These are phyloP conservation scores for Coccomyxa sp. DNA, from an alignment of 139 green algal genomes.

Conservation along the genomic window DNA sequence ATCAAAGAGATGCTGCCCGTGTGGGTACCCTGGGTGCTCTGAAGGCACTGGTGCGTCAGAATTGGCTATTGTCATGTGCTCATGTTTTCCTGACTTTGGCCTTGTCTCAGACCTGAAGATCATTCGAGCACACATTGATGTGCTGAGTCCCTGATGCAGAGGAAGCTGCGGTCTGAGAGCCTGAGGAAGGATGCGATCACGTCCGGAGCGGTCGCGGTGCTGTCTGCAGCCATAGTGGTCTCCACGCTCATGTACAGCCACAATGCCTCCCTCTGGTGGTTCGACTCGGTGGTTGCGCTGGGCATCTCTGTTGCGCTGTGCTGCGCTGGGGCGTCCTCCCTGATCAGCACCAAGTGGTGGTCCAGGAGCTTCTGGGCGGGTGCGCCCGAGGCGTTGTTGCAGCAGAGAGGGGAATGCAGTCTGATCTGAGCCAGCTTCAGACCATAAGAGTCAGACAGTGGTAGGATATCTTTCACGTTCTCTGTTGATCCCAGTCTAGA, in stretches of 20 bases:
- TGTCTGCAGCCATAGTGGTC: constrained; percentile 3
- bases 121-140: not conserved
- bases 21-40: too few relatives aligned
- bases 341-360: not conserved
- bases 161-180: not conserved
- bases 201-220: not conserved
- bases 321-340: not conserved
- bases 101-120: not conserved
- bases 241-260: not conserved
- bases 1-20: too few relatives aligned
- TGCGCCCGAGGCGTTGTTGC: not conserved
- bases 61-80: not conserved
- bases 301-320: not conserved
- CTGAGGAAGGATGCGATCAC: constrained; percentile 6
- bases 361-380: not conserved
- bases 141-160: not conserved
- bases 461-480: too few relatives aligned
- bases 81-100: not conserved
- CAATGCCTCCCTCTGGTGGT: constrained; percentile 1
- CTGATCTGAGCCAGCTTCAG: too few relatives aligned
- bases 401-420: not conserved
- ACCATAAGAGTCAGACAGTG: too few relatives aligned
- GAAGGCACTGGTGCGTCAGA: too few relatives aligned
- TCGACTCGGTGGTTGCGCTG: constrained; percentile 4
- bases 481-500: too few relatives aligned